Evolutionary conservation across 345 rosid species (phyloP), one percentile per base, ranked within the genome.

Genomic region (Citrus hindsii): DNA sequence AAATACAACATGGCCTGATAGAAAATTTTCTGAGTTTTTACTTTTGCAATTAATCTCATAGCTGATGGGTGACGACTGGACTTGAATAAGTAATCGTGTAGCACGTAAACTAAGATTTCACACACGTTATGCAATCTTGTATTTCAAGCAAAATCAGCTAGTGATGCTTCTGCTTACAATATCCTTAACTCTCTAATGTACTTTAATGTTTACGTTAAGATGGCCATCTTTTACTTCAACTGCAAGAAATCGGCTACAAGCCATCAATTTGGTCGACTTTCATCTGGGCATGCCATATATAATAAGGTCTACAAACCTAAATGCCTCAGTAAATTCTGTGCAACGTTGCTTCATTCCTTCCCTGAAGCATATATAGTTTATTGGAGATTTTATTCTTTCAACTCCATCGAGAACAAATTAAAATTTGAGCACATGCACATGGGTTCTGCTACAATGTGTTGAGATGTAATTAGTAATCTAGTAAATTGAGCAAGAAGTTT

Each of bases 201-300:
- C 79, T 22, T 76, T 48, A 32, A 76, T 35, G 64, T 13, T 30
- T 67, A 66, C 72, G 53, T 40, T 40, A 77, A 25, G 60, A 73
- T 67, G 18, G 56, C 79, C 79, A 79, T 64, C 75, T 51, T 75
- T 78, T 76, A 70, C 87, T 83, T 86, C 75, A 67, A 53, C 67
- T 16, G 28, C 4, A 86, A 86, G 89, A 87, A 82, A 82, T 80
- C 86, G 83, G 86, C 90, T 22, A 33, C 73, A 40, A 59, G 30
- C 80, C 80, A 74, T 83, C 48, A 18, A 76, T 76, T 81, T 75
- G 58, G 77, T 80, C 74, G 67, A 79, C 72, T 70, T 73, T 27
- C 58, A 48, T 22, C 9, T 53, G 35, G 59, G 68, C 82, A 75
- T 55, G 69, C 67, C 71, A 59, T 71, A 80, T 77, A 71, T 76